Evolutionary conservation across 164 flowering plant genomes (phyloP).

Genomic region (Chloranthus sessilifolius): DNA sequence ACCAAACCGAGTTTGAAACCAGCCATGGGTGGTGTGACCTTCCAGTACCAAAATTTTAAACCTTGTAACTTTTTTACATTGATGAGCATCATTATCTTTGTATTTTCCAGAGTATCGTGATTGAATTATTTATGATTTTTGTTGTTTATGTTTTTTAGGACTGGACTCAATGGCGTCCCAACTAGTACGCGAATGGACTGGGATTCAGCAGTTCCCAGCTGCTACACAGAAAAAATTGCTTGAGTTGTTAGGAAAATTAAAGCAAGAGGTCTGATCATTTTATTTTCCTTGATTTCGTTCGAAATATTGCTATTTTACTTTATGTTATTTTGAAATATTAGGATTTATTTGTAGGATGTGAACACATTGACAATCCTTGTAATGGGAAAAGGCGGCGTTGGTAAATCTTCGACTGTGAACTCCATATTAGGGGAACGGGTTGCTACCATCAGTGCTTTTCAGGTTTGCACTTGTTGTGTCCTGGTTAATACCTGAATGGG

Average conservation of each 20-base stretch:
- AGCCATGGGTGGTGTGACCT: no score
- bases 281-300: neutral
- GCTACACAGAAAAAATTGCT: conserved; percentile 72
- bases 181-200: conserved; percentile 72
- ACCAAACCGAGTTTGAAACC: no score
- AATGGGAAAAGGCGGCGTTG: conserved; percentile 98
- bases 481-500: neutral
- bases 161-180: conserved; percentile 46
- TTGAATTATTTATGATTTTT: no score
- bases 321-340: neutral
- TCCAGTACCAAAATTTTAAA: no score
- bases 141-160: no score
- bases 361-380: conserved; percentile 82
- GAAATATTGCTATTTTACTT: neutral
- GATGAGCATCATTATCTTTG: no score
- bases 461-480: conserved; percentile 37
- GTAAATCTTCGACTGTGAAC: conserved; percentile 93
- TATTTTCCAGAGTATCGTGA: no score
- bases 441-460: conserved; percentile 79
- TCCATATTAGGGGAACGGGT: conserved; percentile 87
- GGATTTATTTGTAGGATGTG: conserved; percentile 52
- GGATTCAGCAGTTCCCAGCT: conserved; percentile 78
- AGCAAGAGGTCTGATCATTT: conserved; percentile 58
- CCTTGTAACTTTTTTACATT: no score
- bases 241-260: conserved; percentile 68